Percentiles rank a stretch among this genome's conserved stretches.
phyloP scores from a whole-genome alignment of 805 yeast species.

The Candida insectalens region DNA sequence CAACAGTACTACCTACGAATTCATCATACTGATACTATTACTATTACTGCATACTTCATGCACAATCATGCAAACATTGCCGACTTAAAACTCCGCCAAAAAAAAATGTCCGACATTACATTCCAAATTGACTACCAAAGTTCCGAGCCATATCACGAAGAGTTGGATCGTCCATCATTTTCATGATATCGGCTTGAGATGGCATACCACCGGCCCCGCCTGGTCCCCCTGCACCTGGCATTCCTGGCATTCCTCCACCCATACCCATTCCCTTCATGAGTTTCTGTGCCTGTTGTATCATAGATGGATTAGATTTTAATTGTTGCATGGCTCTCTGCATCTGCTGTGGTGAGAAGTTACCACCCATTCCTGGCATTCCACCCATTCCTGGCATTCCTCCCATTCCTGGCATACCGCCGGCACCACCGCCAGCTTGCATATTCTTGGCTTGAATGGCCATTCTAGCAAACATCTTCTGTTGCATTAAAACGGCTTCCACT shows the following conservation, averaged over 20 bases:
- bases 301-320: constrained; percentile 60
- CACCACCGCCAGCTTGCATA: no score
- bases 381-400: constrained; percentile 24
- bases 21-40: no score
- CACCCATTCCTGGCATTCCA: constrained; percentile 38
- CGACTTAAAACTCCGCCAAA: no score
- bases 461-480: constrained; percentile 87
- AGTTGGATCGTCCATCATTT: constrained; percentile 55
- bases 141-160: constrained; percentile 57
- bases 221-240: constrained; percentile 40
- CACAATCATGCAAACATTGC: no score
- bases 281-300: constrained; percentile 65
- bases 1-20: no score
- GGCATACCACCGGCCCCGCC: constrained; percentile 36
- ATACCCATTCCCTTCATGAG: constrained; percentile 60
- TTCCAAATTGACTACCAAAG: no score
- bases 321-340: constrained; percentile 44
- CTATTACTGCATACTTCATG: no score
- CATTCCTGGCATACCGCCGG: constrained; percentile 23
- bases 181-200: constrained; percentile 35
- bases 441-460: constrained; percentile 75
- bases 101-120: no score
- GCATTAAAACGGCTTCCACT: constrained; percentile 84
- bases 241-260: constrained; percentile 47
- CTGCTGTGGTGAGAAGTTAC: constrained; percentile 24